Evolutionary conservation across 805 yeast species (phyloP).

Genomic region (Lachancea sp.): DNA sequence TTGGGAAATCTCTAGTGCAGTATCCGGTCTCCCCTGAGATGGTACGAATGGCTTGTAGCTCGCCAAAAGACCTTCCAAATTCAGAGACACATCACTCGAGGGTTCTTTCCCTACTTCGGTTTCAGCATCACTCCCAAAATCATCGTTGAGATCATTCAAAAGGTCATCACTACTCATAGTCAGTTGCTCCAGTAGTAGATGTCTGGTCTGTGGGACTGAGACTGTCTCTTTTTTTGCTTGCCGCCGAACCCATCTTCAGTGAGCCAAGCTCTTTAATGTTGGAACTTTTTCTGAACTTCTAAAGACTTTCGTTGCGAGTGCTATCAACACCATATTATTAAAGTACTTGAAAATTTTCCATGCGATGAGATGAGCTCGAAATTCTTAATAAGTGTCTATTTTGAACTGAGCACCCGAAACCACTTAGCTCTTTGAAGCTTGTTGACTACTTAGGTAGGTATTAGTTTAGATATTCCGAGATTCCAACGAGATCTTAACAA

Average conservation of each 20-base stretch:
- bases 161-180: slow-evolving; percentile 10
- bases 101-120: background rate
- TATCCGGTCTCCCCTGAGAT: background rate
- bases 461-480: no score
- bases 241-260: slow-evolving; percentile 1
- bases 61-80: background rate
- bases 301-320: background rate
- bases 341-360: slow-evolving; percentile 1
- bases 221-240: background rate
- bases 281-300: background rate
- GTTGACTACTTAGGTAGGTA: no score
- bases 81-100: background rate
- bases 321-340: background rate
- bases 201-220: background rate
- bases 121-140: slow-evolving; percentile 4
- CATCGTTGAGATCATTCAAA: slow-evolving; percentile 10
- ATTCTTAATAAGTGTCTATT: no score
- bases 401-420: background rate
- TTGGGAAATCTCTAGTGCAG: background rate
- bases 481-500: no score
- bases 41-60: background rate
- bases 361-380: slow-evolving; percentile 4
- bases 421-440: background rate
- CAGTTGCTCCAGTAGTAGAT: no score
- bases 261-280: background rate